These are phyloP conservation scores for Mrakia blollopis DNA, from an alignment of 768 basidiomycete species.

Conservation along the genomic window DNA sequence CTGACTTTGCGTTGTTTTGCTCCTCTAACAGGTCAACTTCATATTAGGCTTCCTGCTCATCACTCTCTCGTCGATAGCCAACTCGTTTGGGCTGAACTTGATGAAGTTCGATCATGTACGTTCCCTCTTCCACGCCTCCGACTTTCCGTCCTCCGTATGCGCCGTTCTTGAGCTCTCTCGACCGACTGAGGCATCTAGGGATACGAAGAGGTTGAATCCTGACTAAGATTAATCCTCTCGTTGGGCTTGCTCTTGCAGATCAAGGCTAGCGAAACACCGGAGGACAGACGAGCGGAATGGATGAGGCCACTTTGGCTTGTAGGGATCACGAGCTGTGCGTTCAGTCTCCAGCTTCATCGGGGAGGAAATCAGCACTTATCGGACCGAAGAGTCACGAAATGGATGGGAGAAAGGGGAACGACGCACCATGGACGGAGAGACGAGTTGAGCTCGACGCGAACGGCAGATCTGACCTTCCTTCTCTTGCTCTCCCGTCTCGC, in stretches of 20 bases:
- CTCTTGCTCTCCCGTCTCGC: not conserved
- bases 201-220: too few relatives aligned
- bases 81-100: constrained; percentile 29
- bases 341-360: too few relatives aligned
- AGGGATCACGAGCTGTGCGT: constrained; percentile 21
- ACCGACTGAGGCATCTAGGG: too few relatives aligned
- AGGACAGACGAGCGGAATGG: constrained; percentile 20
- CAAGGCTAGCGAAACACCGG: not conserved
- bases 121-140: not conserved
- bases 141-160: not conserved
- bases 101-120: constrained; percentile 25
- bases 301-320: constrained; percentile 24
- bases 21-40: constrained; percentile 19
- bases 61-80: constrained; percentile 15
- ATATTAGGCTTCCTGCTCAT: constrained; percentile 30
- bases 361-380: too few relatives aligned
- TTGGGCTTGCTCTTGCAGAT: not conserved
- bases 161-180: not conserved
- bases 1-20: not conserved
- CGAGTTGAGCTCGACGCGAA: not conserved
- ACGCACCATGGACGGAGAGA: too few relatives aligned
- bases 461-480: too few relatives aligned
- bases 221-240: too few relatives aligned
- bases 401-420: not conserved
- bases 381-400: not conserved